Base-by-base conservation (phyloP, 2,329 filamentous ascomycete species). In the Microsporum audouinii region DNA sequence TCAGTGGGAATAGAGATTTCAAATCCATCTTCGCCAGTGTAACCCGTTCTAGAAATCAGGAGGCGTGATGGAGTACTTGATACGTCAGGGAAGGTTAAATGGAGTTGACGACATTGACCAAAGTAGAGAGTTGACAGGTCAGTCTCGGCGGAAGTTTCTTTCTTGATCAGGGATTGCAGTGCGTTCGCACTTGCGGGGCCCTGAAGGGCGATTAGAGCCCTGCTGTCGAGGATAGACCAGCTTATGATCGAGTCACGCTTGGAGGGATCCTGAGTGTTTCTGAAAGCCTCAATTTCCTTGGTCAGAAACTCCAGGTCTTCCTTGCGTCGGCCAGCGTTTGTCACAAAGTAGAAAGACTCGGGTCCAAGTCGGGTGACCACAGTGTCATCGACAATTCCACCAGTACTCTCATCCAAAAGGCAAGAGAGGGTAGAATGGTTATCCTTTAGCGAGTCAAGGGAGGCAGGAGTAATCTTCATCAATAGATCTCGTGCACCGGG, bases 1-100 rank as follows among this genome's bases (percentile, higher is more conserved):
- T 80, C 80, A 0, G 83, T 81, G 0, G 87, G 84, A 68, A 96
- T 88, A 45, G 89, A 94, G 70, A 99, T 89, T 78, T 99, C 94
- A 76, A 99, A 99, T 47, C 94, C 94, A 73, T 99, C 94, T 78
- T 99, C 94, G 63, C 94, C 94, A 0, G 94, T 99, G 79, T 99
- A 99, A 3, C 94, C 94, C 55, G 88, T 94, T 63, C 94, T 85
- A 71, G 86, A 91, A 70, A 96, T 85, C 58, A 96, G 81, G 56
- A 94, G 71, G 66, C 80, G 74, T 63, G 80, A 68, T 63, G 79
- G 67, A 27, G 75, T 75, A 63, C 76, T 76, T 41, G 80, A 81
- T 51, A 81, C 82, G 41, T 79, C 75, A 12, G 74, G 71, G 10
- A 89, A 78, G 64, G 80, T 82, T 59, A 96, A 76, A 65, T 82